A percentile compares a stretch with the other conserved stretches of the same genome.
Evolutionary conservation across 2,329 filamentous ascomycete genomes (phyloP).

Genomic region (Trichophyton simii): DNA sequence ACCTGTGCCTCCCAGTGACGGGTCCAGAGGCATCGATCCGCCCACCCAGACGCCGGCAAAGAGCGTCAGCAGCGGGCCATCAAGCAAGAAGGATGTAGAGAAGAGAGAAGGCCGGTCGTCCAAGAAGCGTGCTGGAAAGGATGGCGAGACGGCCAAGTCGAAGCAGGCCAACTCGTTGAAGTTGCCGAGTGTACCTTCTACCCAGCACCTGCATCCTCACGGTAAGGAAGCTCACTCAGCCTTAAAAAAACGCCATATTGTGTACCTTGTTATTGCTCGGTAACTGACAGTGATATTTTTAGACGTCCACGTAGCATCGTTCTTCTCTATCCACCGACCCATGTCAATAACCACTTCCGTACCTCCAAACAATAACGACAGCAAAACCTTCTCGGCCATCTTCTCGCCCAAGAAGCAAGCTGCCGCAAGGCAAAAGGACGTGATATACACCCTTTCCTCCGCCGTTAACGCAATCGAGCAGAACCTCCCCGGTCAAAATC

Average conservation of each 20-base stretch:
- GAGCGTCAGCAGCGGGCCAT: slow-evolving; percentile 22
- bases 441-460: slow-evolving; percentile 53
- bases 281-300: slow-evolving; percentile 13
- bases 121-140: slow-evolving; percentile 25
- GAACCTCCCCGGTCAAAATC: slow-evolving; percentile 20
- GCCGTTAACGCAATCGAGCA: slow-evolving; percentile 35
- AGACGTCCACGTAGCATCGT: slow-evolving; percentile 82
- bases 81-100: slow-evolving; percentile 23
- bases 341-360: slow-evolving; percentile 78
- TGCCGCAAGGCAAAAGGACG: slow-evolving; percentile 38
- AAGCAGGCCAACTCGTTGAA: slow-evolving; percentile 30
- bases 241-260: not conserved
- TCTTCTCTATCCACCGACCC: slow-evolving; percentile 91
- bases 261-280: not conserved
- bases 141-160: slow-evolving; percentile 24
- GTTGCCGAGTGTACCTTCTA: slow-evolving; percentile 38
- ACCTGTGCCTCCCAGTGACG: slow-evolving; percentile 35
- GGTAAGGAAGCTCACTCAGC: slow-evolving; percentile 22
- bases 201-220: slow-evolving; percentile 37
- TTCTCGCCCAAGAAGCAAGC: slow-evolving; percentile 51
- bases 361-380: slow-evolving; percentile 56
- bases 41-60: slow-evolving; percentile 28
- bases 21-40: slow-evolving; percentile 30
- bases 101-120: slow-evolving; percentile 22
- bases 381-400: slow-evolving; percentile 71